Percentiles rank a stretch among this genome's conserved stretches.
These are phyloP conservation scores for Aspergillus quadrilineatus DNA, from an alignment of 2,329 filamentous ascomycete genomes.

Conservation along the genomic window DNA sequence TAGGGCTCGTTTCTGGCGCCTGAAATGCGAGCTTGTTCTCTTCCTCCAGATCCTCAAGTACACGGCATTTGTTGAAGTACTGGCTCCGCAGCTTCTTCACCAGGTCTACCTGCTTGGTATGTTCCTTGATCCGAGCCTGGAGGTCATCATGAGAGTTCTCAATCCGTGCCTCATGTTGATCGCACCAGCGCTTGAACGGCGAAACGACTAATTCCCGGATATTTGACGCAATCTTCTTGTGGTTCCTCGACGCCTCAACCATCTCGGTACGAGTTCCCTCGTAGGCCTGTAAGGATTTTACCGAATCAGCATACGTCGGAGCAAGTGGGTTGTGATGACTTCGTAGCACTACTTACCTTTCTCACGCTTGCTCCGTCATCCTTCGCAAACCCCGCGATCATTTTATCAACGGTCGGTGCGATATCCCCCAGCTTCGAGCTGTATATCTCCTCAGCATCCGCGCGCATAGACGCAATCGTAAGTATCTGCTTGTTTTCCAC, in stretches of 20 bases:
- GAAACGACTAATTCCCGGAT: slow-evolving; percentile 94
- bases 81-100: slow-evolving; percentile 92
- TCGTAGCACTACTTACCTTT: slow-evolving; percentile 62
- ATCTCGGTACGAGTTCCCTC: slow-evolving; percentile 91
- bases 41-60: slow-evolving; percentile 95
- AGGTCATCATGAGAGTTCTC: slow-evolving; percentile 95
- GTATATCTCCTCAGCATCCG: slow-evolving; percentile 91
- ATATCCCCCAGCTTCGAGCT: slow-evolving; percentile 79
- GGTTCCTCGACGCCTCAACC: slow-evolving; percentile 83
- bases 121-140: slow-evolving; percentile 83
- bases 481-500: slow-evolving; percentile 93
- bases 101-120: slow-evolving; percentile 84
- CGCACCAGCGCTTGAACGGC: slow-evolving; percentile 94
- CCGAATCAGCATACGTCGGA: background rate
- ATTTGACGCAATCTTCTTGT: slow-evolving; percentile 93
- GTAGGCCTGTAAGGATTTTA: slow-evolving; percentile 66
- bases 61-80: slow-evolving; percentile 98
- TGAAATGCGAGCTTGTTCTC: slow-evolving; percentile 98
- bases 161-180: slow-evolving; percentile 85
- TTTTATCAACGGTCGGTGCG: slow-evolving; percentile 74
- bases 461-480: slow-evolving; percentile 87
- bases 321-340: background rate
- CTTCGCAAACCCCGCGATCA: slow-evolving; percentile 74
- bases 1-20: slow-evolving; percentile 70
- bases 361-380: slow-evolving; percentile 95